Evolutionary conservation across 2,329 filamentous ascomycete species (phyloP).

Genomic region (Colletotrichum siamense): DNA sequence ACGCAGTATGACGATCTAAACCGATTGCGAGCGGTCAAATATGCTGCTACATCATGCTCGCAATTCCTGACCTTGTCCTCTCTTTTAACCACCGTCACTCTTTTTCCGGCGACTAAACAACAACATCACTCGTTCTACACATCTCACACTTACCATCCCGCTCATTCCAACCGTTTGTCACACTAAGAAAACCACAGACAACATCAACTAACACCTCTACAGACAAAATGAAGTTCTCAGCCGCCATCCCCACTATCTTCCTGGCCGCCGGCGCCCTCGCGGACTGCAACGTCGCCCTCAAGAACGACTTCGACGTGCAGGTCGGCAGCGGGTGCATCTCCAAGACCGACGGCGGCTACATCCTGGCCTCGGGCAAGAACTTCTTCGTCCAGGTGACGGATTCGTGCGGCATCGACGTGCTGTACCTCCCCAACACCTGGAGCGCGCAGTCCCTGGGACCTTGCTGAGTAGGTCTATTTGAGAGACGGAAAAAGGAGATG

Average conservation of each 20-base stretch:
- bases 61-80: neutral
- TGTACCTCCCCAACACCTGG: neutral
- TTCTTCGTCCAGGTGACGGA: neutral
- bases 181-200: rapidly evolving
- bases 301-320: neutral
- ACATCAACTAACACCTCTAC: neutral
- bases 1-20: neutral
- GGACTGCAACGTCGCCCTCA: neutral
- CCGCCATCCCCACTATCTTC: neutral
- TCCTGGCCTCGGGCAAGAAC: neutral
- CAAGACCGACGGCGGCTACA: neutral
- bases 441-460: neutral
- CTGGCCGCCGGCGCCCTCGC: neutral
- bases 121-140: neutral
- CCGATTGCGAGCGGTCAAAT: neutral
- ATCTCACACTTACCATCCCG: rapidly evolving
- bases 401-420: neutral
- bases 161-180: neutral
- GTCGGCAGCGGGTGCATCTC: neutral
- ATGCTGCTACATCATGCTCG: neutral
- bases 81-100: neutral
- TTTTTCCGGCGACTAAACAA: neutral
- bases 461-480: neutral
- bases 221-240: neutral
- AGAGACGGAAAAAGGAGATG: neutral